Percentiles rank a stretch among this genome's conserved stretches.
These are phyloP conservation scores for Botrytis squamosa DNA, from an alignment of 2,329 filamentous ascomycete species.

Conservation along the genomic window DNA sequence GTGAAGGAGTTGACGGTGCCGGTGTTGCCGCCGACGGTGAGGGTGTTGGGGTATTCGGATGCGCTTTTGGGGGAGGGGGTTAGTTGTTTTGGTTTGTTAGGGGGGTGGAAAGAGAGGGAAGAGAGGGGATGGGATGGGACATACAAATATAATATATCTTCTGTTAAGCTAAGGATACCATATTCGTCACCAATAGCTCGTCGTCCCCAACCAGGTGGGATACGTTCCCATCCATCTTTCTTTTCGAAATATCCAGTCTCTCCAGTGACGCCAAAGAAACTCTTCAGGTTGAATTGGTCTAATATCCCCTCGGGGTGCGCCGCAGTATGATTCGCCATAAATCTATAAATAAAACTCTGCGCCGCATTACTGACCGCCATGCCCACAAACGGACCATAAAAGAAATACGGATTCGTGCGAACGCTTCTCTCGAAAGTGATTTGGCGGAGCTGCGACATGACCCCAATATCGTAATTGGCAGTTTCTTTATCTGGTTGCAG, in stretches of 20 bases:
- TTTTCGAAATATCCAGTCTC: constrained; percentile 17
- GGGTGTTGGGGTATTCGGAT: constrained; percentile 45
- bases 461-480: constrained; percentile 42
- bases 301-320: constrained; percentile 38
- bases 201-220: constrained; percentile 36
- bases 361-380: constrained; percentile 7
- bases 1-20: constrained; percentile 51
- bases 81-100: not conserved
- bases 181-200: constrained; percentile 41
- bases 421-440: constrained; percentile 41
- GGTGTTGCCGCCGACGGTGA: constrained; percentile 51
- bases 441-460: constrained; percentile 45
- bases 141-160: constrained; percentile 44
- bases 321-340: constrained; percentile 15
- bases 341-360: constrained; percentile 5
- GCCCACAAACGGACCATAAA: constrained; percentile 41
- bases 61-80: constrained; percentile 28
- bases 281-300: constrained; percentile 34
- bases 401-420: constrained; percentile 50
- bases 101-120: rapidly evolving
- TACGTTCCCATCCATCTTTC: constrained; percentile 25
- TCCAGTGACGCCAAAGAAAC: constrained; percentile 23
- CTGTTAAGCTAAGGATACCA: constrained; percentile 40
- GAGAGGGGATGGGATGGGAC: too few species aligned
- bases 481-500: constrained; percentile 40